phyloP scores from a whole-genome alignment of 306 rosid species.

The Styphnolobium japonicum region DNA sequence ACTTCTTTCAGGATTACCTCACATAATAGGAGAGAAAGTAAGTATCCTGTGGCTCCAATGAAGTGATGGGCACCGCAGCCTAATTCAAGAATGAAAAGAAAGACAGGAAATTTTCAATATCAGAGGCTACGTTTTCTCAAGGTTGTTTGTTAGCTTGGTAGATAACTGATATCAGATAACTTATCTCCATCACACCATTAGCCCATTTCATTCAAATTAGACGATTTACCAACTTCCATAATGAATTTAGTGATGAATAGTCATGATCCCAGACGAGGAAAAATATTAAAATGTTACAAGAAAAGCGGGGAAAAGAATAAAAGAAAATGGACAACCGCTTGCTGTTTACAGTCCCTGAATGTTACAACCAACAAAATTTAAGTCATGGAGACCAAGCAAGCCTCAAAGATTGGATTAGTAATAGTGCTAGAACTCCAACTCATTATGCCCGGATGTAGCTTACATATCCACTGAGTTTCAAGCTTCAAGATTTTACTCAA shows the following conservation, averaged over 20 bases:
- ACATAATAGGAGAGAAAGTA: not conserved
- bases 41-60: not conserved
- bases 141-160: not conserved
- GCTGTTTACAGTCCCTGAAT: slow-evolving; percentile 7
- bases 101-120: not conserved
- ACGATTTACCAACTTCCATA: slow-evolving; percentile 1
- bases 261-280: not conserved
- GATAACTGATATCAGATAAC: not conserved
- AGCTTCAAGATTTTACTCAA: slow-evolving; percentile 7
- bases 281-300: too few relatives aligned
- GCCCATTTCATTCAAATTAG: slow-evolving; percentile 15
- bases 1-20: slow-evolving; percentile 5
- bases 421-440: not conserved
- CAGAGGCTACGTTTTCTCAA: not conserved
- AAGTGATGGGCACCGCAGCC: not conserved
- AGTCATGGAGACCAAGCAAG: slow-evolving; percentile 3
- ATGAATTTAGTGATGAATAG: slow-evolving; percentile 1
- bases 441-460: not conserved
- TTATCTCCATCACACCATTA: slow-evolving; percentile 11
- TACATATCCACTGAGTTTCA: not conserved
- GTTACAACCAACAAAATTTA: slow-evolving; percentile 5
- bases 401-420: slow-evolving; percentile 1
- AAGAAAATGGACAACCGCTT: not conserved
- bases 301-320: too few relatives aligned
- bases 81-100: not conserved